Conservation (phyloP, 352 stramenopile genomes). For the Pythium apleroticum region DNA sequence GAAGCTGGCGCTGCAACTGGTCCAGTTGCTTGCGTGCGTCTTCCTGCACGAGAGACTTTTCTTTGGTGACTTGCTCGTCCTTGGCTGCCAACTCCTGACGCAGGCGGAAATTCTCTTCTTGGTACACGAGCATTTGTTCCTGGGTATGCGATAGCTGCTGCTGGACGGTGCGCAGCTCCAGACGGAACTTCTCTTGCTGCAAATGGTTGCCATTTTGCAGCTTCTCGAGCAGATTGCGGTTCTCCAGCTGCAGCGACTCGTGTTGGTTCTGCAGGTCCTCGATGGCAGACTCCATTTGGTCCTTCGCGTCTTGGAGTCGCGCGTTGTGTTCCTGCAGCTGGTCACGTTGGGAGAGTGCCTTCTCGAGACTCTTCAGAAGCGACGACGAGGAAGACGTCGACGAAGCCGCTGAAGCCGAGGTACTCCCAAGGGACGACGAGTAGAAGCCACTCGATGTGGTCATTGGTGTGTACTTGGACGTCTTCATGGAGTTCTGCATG, state of each 20-base stretch:
- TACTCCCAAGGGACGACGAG: constrained; percentile 35
- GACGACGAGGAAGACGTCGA: constrained; percentile 28
- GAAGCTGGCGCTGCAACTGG: constrained; percentile 53
- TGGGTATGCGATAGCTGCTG: constrained; percentile 64
- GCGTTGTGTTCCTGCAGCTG: constrained; percentile 55
- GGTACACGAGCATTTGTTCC: constrained; percentile 68
- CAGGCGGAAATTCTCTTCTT: constrained; percentile 68
- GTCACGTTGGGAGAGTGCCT: constrained; percentile 65
- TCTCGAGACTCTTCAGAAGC: constrained; percentile 76
- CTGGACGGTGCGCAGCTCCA: constrained; percentile 61
- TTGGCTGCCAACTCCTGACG: constrained; percentile 52
- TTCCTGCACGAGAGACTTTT: constrained; percentile 57
- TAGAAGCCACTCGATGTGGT: constrained; percentile 31
- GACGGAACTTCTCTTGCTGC: constrained; percentile 71
- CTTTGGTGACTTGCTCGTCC: constrained; percentile 55
- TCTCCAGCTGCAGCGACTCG: constrained; percentile 66
- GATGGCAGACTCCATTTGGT: constrained; percentile 53
- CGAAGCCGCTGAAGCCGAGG: background rate
- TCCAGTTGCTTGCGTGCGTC: constrained; percentile 61
- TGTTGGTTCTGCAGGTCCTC: constrained; percentile 61
- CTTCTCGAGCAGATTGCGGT: constrained; percentile 67
- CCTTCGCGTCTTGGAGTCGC: constrained; percentile 47
- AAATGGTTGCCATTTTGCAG: constrained; percentile 62
- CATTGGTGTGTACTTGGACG: constrained; percentile 38
- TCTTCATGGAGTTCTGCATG: constrained; percentile 47